phyloP scores from a whole-genome alignment of 2,329 filamentous ascomycete genomes.

The Venturia carpophila region DNA sequence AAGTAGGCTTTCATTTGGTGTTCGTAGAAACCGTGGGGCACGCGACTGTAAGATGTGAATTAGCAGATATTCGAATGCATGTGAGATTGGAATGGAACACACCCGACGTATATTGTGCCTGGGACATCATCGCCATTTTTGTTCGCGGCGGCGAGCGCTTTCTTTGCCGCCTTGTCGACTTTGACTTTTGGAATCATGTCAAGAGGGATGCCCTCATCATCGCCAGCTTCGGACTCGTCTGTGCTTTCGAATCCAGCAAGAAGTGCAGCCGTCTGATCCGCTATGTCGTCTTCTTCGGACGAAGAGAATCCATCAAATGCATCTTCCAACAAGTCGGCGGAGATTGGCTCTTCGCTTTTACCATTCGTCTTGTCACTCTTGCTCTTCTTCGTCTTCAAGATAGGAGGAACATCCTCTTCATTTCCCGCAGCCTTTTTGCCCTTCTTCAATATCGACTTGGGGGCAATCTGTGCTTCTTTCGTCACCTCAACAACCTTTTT shows the following conservation, averaged over 20 bases:
- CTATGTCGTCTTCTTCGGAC: constrained; percentile 30
- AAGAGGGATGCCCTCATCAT: constrained; percentile 32
- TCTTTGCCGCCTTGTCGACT: constrained; percentile 37
- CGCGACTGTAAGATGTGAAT: constrained; percentile 45
- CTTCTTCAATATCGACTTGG: not conserved
- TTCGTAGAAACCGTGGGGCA: constrained; percentile 96
- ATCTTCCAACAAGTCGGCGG: constrained; percentile 21
- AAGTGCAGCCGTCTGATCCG: constrained; percentile 36
- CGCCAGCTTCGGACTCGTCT: constrained; percentile 34
- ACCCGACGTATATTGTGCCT: constrained; percentile 81
- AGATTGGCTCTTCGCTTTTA: constrained; percentile 25
- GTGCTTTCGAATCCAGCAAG: constrained; percentile 45
- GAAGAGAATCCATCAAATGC: constrained; percentile 23
- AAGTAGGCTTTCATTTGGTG: constrained; percentile 92
- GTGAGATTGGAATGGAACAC: constrained; percentile 23
- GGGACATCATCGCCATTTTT: constrained; percentile 48
- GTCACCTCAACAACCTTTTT: not conserved
- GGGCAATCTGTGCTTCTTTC: constrained; percentile 11
- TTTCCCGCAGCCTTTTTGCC: constrained; percentile 3
- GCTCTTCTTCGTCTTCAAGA: constrained; percentile 11
- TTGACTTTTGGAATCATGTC: constrained; percentile 31
- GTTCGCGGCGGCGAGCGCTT: constrained; percentile 31
- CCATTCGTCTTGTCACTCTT: constrained; percentile 17
- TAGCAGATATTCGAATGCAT: constrained; percentile 13
- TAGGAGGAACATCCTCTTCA: not conserved